Evolutionary conservation across 345 rosid species (phyloP).

Genomic region (Gossypium herbaceum): DNA sequence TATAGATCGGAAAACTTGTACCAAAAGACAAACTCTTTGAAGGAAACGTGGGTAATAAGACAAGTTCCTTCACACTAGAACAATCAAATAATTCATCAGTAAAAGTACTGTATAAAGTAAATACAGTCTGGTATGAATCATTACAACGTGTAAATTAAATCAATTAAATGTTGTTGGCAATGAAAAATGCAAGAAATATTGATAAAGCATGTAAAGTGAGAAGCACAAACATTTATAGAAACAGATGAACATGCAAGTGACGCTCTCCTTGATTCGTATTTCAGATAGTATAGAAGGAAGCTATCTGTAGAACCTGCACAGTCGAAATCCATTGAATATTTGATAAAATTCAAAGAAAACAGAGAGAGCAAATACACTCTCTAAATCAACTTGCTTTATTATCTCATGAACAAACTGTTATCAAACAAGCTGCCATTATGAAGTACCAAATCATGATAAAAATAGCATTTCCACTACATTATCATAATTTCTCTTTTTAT

Average conservation of each 20-base stretch:
- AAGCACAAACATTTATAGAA: background rate
- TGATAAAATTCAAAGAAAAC: background rate
- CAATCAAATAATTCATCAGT: background rate
- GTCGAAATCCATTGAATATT: background rate
- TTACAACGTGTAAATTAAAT: background rate
- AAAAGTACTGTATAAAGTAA: background rate
- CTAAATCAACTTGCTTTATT: background rate
- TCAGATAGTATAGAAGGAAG: background rate
- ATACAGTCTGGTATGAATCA: background rate
- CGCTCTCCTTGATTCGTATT: background rate
- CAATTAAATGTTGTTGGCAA: background rate
- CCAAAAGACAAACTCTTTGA: background rate
- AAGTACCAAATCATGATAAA: background rate
- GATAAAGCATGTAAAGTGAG: background rate
- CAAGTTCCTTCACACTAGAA: background rate
- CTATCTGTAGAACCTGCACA: background rate
- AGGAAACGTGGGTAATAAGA: background rate
- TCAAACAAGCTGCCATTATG: background rate
- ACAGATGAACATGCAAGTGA: background rate
- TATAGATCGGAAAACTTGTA: background rate
- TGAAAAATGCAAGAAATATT: background rate
- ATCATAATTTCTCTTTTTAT: background rate
- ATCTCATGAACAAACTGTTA: background rate
- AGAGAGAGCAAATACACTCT: background rate
- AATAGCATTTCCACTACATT: background rate